A percentile compares a stretch with the other conserved stretches of the same genome.
phyloP scores from a whole-genome alignment of 169 alveolate species.

The Plasmodium coatneyi region DNA sequence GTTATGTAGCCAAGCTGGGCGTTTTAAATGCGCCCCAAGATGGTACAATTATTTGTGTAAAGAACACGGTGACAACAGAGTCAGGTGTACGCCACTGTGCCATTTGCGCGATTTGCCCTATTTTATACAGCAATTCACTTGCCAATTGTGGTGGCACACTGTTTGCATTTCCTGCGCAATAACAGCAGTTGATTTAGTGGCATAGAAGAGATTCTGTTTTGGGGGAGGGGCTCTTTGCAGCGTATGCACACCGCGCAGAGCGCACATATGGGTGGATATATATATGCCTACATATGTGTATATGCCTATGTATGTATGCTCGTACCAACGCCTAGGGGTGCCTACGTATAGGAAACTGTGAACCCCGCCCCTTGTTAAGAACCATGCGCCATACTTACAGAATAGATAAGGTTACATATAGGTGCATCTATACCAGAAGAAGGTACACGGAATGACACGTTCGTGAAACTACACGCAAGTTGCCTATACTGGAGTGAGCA shows the following conservation, averaged over 20 bases:
- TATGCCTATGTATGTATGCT: not conserved
- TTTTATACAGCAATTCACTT: not conserved
- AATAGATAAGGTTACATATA: not conserved
- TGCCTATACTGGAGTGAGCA: not conserved
- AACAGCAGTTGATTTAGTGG: not conserved
- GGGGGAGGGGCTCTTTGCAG: not conserved
- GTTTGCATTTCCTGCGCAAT: not conserved
- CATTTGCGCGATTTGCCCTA: not conserved
- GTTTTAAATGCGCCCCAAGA: not conserved
- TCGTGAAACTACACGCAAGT: slow-evolving; percentile 2
- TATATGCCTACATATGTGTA: not conserved
- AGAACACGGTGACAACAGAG: not conserved
- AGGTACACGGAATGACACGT: not conserved
- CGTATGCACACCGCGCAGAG: not conserved
- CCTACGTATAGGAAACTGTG: not conserved
- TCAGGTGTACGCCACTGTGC: not conserved
- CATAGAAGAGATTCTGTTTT: not conserved
- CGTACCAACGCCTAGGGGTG: not conserved
- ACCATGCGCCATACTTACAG: not conserved
- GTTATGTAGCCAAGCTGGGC: not conserved
- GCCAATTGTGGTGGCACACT: not conserved
- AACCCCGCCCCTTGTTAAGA: not conserved
- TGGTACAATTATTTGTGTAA: not conserved
- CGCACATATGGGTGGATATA: not conserved
- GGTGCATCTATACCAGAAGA: not conserved